Conservation (phyloP, 1,139 yeast species). For the Sugiyamaella sp. region DNA sequence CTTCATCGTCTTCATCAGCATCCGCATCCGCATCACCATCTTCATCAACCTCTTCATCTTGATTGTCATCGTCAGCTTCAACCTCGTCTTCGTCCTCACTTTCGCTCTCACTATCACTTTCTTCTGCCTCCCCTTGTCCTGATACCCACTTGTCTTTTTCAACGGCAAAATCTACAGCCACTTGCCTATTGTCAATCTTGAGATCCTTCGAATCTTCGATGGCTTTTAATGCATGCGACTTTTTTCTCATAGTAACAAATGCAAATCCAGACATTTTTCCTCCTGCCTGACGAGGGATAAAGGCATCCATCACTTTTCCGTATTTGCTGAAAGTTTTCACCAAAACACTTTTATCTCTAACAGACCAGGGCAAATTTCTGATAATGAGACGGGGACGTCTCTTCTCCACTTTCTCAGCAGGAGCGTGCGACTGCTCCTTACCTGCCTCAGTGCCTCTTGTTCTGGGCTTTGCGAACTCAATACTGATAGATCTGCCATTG, state of each 20-base stretch:
- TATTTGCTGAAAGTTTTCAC: conserved; percentile 70
- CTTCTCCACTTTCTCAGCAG: conserved; percentile 47
- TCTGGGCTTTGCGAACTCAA: conserved; percentile 91
- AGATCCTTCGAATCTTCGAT: conserved; percentile 71
- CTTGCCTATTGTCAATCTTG: conserved; percentile 87
- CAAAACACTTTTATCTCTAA: conserved; percentile 73
- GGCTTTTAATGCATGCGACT: conserved; percentile 77
- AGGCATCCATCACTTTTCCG: conserved; percentile 89
- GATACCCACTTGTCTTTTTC: conserved; percentile 82
- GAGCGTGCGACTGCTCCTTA: conserved; percentile 22
- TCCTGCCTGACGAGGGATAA: conserved; percentile 83
- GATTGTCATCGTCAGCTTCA: conserved; percentile 36
- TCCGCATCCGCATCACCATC: conserved; percentile 36
- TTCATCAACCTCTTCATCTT: conserved; percentile 32
- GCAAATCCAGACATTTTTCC: conserved; percentile 96
- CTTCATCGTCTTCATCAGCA: conserved; percentile 38
- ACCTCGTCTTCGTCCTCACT: conserved; percentile 38
- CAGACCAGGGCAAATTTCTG: conserved; percentile 95
- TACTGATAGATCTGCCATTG: conserved; percentile 65
- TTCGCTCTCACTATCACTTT: conserved; percentile 42
- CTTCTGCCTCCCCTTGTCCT: conserved; percentile 46
- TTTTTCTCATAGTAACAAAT: conserved; percentile 86
- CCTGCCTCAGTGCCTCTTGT: conserved; percentile 56
- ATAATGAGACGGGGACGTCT: conserved; percentile 83
- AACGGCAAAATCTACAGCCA: conserved; percentile 92